Base-by-base conservation (phyloP, 108 stramenopile genomes). In the Conticribra weissflogii region DNA sequence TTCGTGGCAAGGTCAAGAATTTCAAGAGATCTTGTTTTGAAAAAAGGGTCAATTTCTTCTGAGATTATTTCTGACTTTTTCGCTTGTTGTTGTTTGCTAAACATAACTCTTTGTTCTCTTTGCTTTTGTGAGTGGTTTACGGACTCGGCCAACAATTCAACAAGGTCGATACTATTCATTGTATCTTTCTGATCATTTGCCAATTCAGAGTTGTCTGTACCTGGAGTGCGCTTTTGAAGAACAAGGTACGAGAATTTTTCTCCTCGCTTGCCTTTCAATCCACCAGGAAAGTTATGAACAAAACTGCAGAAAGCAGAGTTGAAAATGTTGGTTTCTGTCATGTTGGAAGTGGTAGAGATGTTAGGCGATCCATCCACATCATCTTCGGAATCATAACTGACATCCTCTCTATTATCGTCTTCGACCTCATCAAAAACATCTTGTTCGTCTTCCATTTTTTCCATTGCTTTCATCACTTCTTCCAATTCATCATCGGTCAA, bases 211-310 rank as follows among this genome's bases (percentile, higher is more conserved):
- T 1, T 27, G 28, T 0, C 2, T 1, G 18, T 28, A 47, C 1
- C 24, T 12, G 21, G 31, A 29, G 74, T 54, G 34, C 82, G 70
- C 58, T 94, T 94, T 66, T 94, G 92, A 1, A 85, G 83, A 49
- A 89, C 92, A 23, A 94, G 73, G 62, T 94, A 94, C 1, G 88
- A 86, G 61, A 94, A 91, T 59, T 91, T 94, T 70, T 94, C 92
- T 48, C 89, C 86, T 59, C 51, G 80, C 61, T 78, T 83, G 46
- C 73, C 52, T 18, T 41, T 62, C 21, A 65, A 72, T 14, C 76
- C 78, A 24, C 87, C 88, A 27, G 92, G 86, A 46, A 93, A 67
- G n/a, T 74, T 78, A 45, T 94, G 92, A 48, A 94, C 92, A 79
- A 93, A 93, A 66, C 92, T 90, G 59, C 92, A 93, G 71, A 86